Conservation (phyloP, 352 stramenopile genomes). For the Phytophthora multivora region DNA sequence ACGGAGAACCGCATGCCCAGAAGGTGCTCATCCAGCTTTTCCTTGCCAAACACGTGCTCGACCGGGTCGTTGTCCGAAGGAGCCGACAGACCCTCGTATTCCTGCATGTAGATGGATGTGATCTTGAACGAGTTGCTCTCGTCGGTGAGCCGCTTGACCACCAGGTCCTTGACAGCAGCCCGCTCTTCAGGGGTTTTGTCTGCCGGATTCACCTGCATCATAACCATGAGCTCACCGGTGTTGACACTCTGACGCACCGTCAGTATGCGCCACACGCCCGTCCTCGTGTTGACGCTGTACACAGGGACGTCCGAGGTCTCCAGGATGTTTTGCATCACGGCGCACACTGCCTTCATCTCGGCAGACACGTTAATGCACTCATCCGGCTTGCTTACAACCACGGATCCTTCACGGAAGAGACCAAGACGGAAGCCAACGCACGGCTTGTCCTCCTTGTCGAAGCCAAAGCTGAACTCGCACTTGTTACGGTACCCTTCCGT, state of each 20-base stretch:
- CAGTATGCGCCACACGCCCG: slow-evolving; percentile 77
- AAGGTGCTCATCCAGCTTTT: slow-evolving; percentile 84
- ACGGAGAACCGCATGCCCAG: slow-evolving; percentile 91
- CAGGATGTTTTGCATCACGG: slow-evolving; percentile 64
- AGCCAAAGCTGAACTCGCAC: slow-evolving; percentile 96
- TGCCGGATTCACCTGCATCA: slow-evolving; percentile 75
- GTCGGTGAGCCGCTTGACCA: slow-evolving; percentile 56
- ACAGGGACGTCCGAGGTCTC: slow-evolving; percentile 62
- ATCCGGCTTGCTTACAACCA: slow-evolving; percentile 68
- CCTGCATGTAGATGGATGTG: slow-evolving; percentile 93
- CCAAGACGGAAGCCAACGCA: slow-evolving; percentile 89
- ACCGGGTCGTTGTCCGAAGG: slow-evolving; percentile 91
- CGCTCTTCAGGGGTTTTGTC: slow-evolving; percentile 40
- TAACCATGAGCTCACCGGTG: slow-evolving; percentile 78
- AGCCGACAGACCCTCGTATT: slow-evolving; percentile 91
- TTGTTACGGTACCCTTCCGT: slow-evolving; percentile 96
- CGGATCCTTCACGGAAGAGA: slow-evolving; percentile 77
- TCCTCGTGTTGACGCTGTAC: slow-evolving; percentile 74
- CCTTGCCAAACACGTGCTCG: slow-evolving; percentile 67
- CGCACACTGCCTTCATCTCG: slow-evolving; percentile 84
- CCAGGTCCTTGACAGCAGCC: slow-evolving; percentile 42
- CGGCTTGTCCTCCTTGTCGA: slow-evolving; percentile 71
- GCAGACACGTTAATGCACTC: slow-evolving; percentile 81
- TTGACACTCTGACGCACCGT: slow-evolving; percentile 72
- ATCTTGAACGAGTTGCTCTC: slow-evolving; percentile 49